Evolutionary conservation across 345 rosid species (phyloP), one percentile per base, ranked within the genome.

Genomic region (Eucalyptus erythrocorys): DNA sequence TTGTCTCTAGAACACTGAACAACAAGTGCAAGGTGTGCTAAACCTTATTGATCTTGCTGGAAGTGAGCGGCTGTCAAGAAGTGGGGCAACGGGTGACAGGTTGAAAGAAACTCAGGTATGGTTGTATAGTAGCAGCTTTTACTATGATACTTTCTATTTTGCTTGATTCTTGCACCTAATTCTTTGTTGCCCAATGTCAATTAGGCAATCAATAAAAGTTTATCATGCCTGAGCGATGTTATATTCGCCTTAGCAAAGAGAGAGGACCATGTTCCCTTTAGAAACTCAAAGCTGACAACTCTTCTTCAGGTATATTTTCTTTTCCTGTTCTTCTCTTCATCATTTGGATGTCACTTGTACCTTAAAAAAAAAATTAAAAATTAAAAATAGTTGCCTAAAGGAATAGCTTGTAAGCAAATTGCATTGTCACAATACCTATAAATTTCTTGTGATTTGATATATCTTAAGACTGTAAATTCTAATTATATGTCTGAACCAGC

Each of bases 31-130:
- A 92, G 99, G 99, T 17, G 97, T 98, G 26, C 89, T 98, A 37
- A 97, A 98, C 89, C 93, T 98, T 7, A 98, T 98, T 64, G 99
- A 98, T 90, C 95, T 98, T 42, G 99, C 99, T 86, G 99, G 99
- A 82, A 98, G 99, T 86, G 99, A 98, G 93, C 92, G 99, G 24
- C 94, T 98, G 19, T 98, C 98, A 30, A 95, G 61, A 88, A 98
- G 99, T 87, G 99, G 98, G 12, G 95, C 99, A 53, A 98, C 97
- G 24, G 99, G 99, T 51, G 99, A 98, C 7, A 93, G 99, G 86
- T 89, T 97, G 71, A 97, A 96, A 92, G 99, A 98, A 94, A 98
- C 99, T 45, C 98, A 96, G 98, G 99, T 97, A 84, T 40, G 22
- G 87, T 53, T 37, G 53, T 26, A 49, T 40, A 14, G 16, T 27